Evolutionary conservation across 257 asterid genomes (phyloP), one percentile per base, ranked within the genome.

Genomic region (Nicotiana undulata): DNA sequence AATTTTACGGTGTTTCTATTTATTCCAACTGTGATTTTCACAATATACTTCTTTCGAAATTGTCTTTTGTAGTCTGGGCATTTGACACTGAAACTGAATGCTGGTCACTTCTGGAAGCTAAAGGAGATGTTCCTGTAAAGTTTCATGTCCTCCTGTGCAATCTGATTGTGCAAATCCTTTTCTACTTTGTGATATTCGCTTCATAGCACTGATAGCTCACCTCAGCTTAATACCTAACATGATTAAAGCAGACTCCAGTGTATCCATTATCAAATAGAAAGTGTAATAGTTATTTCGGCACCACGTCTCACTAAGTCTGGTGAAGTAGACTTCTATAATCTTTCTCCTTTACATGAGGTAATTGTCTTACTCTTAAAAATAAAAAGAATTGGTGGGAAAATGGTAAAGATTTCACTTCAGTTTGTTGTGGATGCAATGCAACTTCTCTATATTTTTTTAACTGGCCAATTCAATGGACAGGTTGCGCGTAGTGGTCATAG

Each of bases 401-500:
- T 34, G 63, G 20, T 61, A 78, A 81, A 60, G 28, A 40, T 49
- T 18, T 67, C 34, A 17, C 9, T 82, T 28, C 80, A 83, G 56
- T 67, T 56, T 75, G 58, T 76, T 37, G 20, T 68, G 4, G 29
- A n/a, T 40, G 24, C 9, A 1, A 59, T 72, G 40, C 40, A 24
- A 24, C 24, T 24, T 13, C 8, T 72, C 78, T 46, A 6, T 46
- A 46, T 44, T 44, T 22, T 70, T 46, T 44, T 49, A 72, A 74
- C 61, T 74, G 17, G 0, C 76, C 83, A 79, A 75, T 56, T 44
- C 77, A 61, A 83, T 63, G 77, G 63, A 80, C 89, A 96, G 99
- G 92, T 90, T 76, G 98, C 99, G 3, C 98, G 99, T 40, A 88
- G 97, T 88, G 99, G 99, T 67, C 98, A 96, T 86, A 91, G 94